phyloP scores from a whole-genome alignment of 495 filamentous ascomycete species.

The Hyaloscypha hepaticicola region DNA sequence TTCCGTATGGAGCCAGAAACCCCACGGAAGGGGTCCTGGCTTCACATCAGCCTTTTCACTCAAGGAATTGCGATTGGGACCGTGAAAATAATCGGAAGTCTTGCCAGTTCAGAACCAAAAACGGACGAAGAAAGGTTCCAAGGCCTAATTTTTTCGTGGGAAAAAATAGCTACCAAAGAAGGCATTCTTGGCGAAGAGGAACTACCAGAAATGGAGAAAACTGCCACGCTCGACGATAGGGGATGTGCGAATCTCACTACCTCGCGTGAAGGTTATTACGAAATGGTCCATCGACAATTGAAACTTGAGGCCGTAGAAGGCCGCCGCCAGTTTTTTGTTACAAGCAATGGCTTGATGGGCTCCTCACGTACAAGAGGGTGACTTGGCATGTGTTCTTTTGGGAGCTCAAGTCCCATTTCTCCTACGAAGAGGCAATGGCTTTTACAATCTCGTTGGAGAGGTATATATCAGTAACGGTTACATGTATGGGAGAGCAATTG shows the following conservation, averaged over 20 bases:
- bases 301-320: neutral
- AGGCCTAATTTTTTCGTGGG: neutral
- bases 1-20: neutral
- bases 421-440: neutral
- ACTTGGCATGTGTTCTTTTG: neutral
- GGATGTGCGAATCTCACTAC: neutral
- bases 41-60: neutral
- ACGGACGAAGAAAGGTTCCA: neutral
- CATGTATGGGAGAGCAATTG: constrained; percentile 4
- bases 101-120: neutral
- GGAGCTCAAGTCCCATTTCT: neutral
- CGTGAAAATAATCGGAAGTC: neutral
- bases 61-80: neutral
- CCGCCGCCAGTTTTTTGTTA: neutral
- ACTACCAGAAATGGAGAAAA: neutral
- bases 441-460: constrained; percentile 4
- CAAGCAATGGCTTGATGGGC: neutral
- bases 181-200: neutral
- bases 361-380: constrained; percentile 4
- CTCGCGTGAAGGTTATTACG: neutral
- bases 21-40: neutral
- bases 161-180: neutral
- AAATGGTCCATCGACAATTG: neutral
- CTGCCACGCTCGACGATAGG: neutral
- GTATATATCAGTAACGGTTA: neutral